Evolutionary conservation across 805 yeast species (phyloP).

Genomic region (Kodamaea restingae): DNA sequence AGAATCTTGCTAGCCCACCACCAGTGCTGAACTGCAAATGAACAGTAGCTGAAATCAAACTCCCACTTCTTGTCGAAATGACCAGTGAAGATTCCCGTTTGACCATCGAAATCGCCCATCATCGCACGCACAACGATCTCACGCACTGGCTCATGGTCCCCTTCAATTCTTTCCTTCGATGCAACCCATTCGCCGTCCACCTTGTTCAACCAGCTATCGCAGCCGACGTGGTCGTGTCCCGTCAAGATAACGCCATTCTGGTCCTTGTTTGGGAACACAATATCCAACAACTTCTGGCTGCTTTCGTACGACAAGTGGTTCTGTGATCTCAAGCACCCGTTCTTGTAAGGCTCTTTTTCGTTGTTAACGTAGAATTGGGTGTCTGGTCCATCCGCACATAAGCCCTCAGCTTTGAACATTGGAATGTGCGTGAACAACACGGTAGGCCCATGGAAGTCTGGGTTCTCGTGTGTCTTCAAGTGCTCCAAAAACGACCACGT

Average conservation of each 20-base stretch:
- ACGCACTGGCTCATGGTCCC: conserved; percentile 42
- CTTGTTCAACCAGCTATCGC: conserved; percentile 62
- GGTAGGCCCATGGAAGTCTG: conserved; percentile 67
- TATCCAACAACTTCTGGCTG: conserved; percentile 62
- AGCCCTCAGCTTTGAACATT: conserved; percentile 72
- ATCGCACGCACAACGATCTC: conserved; percentile 87
- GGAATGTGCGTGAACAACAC: conserved; percentile 87
- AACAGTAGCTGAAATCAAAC: conserved; percentile 70
- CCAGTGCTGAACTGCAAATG: conserved; percentile 80
- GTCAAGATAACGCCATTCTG: conserved; percentile 79
- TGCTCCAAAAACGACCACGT: conserved; percentile 73
- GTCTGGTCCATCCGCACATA: conserved; percentile 84
- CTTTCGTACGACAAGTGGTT: conserved; percentile 73
- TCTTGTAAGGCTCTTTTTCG: conserved; percentile 61
- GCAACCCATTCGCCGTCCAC: conserved; percentile 56
- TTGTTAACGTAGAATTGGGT: conserved; percentile 45
- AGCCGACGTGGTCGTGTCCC: conserved; percentile 97
- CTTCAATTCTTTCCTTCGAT: conserved; percentile 31
- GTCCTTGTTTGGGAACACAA: conserved; percentile 59
- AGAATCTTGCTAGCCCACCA: conserved; percentile 88
- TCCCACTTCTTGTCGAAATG: conserved; percentile 58
- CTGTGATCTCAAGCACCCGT: conserved; percentile 72
- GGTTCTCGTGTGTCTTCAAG: conserved; percentile 45
- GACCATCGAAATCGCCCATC: conserved; percentile 96
- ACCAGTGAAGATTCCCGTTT: conserved; percentile 81